Conservation (phyloP, 495 filamentous ascomycete species). For the Xylaria palmicola region DNA sequence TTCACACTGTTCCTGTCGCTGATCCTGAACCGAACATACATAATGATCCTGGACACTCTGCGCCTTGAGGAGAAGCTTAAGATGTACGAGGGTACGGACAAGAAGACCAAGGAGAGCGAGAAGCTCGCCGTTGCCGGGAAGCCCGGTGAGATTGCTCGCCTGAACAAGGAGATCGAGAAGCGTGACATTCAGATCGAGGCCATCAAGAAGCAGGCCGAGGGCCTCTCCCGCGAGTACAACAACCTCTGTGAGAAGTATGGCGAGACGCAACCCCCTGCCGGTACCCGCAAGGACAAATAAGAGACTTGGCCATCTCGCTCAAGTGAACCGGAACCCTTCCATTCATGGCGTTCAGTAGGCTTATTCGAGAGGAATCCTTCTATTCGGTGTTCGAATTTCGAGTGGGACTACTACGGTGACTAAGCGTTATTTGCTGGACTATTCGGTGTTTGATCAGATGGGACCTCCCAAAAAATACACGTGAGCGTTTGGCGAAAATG, state of each 20-base stretch:
- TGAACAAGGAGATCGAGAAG: slow-evolving; percentile 68
- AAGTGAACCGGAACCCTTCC: not conserved
- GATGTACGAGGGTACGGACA: slow-evolving; percentile 74
- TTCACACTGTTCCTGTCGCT: slow-evolving; percentile 98
- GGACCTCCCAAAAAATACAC: not conserved
- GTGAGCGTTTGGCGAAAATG: not conserved
- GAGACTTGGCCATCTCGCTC: not conserved
- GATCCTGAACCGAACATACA: slow-evolving; percentile 98
- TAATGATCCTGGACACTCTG: slow-evolving; percentile 92
- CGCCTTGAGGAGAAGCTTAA: slow-evolving; percentile 92
- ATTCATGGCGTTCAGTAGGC: not conserved
- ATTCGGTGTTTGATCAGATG: not conserved
- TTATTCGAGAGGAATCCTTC: slow-evolving; percentile 5
- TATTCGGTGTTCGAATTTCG: not conserved
- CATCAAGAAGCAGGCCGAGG: slow-evolving; percentile 82
- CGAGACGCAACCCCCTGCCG: slow-evolving; percentile 48
- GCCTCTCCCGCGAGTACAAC: slow-evolving; percentile 76
- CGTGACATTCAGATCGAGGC: slow-evolving; percentile 75
- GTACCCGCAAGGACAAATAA: slow-evolving; percentile 70
- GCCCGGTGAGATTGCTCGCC: slow-evolving; percentile 52
- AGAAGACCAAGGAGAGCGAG: slow-evolving; percentile 70
- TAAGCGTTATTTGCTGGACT: not conserved
- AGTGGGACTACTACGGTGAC: not conserved
- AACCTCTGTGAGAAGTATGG: slow-evolving; percentile 77
- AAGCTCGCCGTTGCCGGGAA: slow-evolving; percentile 73